Conservation (phyloP, 1,139 yeast genomes). For the Lodderomyces margitis region DNA sequence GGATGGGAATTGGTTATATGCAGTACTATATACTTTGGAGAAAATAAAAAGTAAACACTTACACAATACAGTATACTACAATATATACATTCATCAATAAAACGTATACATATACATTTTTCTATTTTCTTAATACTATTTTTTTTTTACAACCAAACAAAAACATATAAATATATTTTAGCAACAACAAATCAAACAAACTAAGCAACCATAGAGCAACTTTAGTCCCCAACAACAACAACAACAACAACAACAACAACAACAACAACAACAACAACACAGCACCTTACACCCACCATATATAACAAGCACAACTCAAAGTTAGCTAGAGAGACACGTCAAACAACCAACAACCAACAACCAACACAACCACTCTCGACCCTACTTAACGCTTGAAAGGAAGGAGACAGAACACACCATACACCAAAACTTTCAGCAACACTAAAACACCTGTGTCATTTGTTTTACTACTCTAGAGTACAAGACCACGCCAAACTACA, state of each 20-base stretch:
- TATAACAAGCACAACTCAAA: no score
- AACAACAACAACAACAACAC: background rate
- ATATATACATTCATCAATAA: background rate
- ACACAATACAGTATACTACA: background rate
- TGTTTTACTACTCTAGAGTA: background rate
- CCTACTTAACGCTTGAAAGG: no score
- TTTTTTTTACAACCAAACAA: background rate
- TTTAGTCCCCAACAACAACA: conserved; percentile 1
- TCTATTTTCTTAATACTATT: no score
- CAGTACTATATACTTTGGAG: background rate
- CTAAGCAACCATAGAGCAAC: no score
- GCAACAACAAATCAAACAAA: no score
- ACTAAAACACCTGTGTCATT: background rate
- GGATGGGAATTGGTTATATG: background rate
- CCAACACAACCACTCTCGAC: background rate
- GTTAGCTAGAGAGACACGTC: background rate
- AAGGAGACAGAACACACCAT: background rate
- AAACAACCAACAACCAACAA: background rate
- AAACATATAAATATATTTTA: background rate
- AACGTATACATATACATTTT: background rate
- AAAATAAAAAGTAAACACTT: background rate
- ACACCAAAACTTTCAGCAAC: background rate
- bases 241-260: background rate
- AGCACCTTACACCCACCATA: no score
- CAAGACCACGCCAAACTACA: background rate